Percentiles rank a stretch among this genome's conserved stretches.
Evolutionary conservation across 306 rosid species (phyloP).

Genomic region (Geum urbanum): DNA sequence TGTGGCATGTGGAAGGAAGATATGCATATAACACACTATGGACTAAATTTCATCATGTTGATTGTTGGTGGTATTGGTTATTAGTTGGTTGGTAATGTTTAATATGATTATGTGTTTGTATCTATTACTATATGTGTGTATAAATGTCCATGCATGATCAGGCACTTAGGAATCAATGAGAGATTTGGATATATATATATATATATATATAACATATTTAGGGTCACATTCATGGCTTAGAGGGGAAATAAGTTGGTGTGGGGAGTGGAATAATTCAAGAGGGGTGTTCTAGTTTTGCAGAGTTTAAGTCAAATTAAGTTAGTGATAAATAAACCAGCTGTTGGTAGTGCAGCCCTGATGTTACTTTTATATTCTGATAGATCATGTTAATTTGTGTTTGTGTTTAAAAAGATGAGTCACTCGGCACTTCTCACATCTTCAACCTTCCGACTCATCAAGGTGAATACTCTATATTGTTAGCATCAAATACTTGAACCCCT

Average conservation of each 20-base stretch:
- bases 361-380: not conserved
- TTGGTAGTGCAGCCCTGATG: too few species aligned
- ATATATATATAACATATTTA: not conserved
- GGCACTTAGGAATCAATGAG: conserved; percentile 10
- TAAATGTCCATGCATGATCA: conserved; percentile 24
- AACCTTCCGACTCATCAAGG: conserved; percentile 28
- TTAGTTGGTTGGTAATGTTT: conserved; percentile 14
- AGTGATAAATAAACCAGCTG: not conserved
- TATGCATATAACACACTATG: conserved; percentile 12
- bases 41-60: conserved; percentile 21
- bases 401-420: conserved; percentile 46
- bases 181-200: conserved; percentile 26
- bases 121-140: conserved; percentile 11
- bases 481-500: conserved; percentile 42
- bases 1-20: conserved; percentile 38
- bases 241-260: conserved; percentile 10
- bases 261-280: conserved; percentile 13
- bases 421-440: conserved; percentile 35
- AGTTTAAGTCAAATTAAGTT: conserved; percentile 34
- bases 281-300: conserved; percentile 15
- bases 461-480: conserved; percentile 18
- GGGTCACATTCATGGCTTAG: conserved; percentile 10
- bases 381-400: conserved; percentile 14
- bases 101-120: conserved; percentile 6
- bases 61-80: conserved; percentile 5